A percentile compares a stretch with the other conserved stretches of the same genome.
Evolutionary conservation across 768 basidiomycete species (phyloP).

Genomic region (Pulveroboletus sp.): DNA sequence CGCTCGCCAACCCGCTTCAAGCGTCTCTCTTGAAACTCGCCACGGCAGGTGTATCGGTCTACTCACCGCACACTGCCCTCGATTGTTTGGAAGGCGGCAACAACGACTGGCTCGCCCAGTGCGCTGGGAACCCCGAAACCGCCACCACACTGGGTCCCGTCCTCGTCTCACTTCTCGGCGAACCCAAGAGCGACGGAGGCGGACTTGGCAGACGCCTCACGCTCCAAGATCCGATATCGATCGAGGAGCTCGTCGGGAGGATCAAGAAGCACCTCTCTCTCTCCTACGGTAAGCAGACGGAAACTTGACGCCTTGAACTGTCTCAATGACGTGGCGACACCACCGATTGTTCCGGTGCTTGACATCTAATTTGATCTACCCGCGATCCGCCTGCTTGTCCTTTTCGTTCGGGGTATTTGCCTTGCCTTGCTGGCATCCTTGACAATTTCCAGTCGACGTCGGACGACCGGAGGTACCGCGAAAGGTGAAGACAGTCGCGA

Average conservation of each 20-base stretch:
- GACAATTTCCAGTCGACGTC: conserved; percentile 58
- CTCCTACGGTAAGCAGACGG: conserved; percentile 48
- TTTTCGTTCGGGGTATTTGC: conserved; percentile 1
- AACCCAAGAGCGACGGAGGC: conserved; percentile 46
- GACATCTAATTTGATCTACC: conserved; percentile 20
- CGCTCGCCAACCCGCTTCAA: conserved; percentile 76
- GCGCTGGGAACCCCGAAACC: conserved; percentile 37
- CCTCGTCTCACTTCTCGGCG: conserved; percentile 33
- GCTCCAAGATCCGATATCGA: conserved; percentile 52
- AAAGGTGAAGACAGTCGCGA: conserved; percentile 63
- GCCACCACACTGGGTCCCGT: conserved; percentile 28
- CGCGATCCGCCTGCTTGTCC: conserved; percentile 7
- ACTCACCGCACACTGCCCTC: conserved; percentile 84
- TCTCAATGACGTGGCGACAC: conserved; percentile 10
- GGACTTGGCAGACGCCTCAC: conserved; percentile 71
- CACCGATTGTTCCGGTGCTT: conserved; percentile 1
- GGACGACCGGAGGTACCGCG: conserved; percentile 43
- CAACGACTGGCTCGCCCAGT: conserved; percentile 84
- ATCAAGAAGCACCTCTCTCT: conserved; percentile 70
- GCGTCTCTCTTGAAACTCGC: conserved; percentile 75
- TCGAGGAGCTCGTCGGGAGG: conserved; percentile 60
- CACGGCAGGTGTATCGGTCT: conserved; percentile 81
- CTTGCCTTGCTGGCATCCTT: conserved; percentile 9
- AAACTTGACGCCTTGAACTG: conserved; percentile 9
- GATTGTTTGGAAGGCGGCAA: conserved; percentile 84